Base-by-base conservation (phyloP, 345 rosid species). In the Rhizophora apiculata region DNA sequence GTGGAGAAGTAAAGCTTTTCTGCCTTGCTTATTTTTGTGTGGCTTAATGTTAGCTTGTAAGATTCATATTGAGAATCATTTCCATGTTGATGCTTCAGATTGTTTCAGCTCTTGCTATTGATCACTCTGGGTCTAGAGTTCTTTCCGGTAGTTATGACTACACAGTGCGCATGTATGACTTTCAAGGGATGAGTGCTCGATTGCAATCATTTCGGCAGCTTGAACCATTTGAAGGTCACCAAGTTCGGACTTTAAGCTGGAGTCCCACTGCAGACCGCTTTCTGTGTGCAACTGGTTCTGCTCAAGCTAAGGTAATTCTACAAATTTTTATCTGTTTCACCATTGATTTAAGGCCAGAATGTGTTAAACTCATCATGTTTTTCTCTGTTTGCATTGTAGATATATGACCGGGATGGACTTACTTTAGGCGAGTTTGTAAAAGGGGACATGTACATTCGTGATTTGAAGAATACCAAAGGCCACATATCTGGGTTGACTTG, bases 401-500 rank as follows among this genome's bases (percentile, higher is more conserved):
- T 92, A 76, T 95, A 82, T 78, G 99, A 95, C 73, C 93, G 99
- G 10, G 99, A 92, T 79, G 99, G 99, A 29, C 94, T 95, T 73
- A 87, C 91, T 8, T 79, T 95, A 52, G 99, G 98, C 19, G 99
- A 95, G 84, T 95, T 90, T 74, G 76, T 92, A n/a, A 95, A 95
- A 64, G 99, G 99, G 54, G 99, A 95, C 78, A 95, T 95, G 99
- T 92, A 95, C 34, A 92, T 95, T 65, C 96, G 96, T 63, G 98
- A 95, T 84, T 82, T 95, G 59, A 95, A 95, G 85, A 92, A 92
- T 79, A 95, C 99, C 0, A 92, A 95, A 78, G 99, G 99, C 10
- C 99, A 95, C 67, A 89, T 95, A 36, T 69, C 92, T 46, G 99
- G 99, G 39, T 82, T 95, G 83, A 95, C 99, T 72, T 84, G 89